phyloP scores from a whole-genome alignment of 176 grass and related monocot genomes.

The Pontederia paniculata region DNA sequence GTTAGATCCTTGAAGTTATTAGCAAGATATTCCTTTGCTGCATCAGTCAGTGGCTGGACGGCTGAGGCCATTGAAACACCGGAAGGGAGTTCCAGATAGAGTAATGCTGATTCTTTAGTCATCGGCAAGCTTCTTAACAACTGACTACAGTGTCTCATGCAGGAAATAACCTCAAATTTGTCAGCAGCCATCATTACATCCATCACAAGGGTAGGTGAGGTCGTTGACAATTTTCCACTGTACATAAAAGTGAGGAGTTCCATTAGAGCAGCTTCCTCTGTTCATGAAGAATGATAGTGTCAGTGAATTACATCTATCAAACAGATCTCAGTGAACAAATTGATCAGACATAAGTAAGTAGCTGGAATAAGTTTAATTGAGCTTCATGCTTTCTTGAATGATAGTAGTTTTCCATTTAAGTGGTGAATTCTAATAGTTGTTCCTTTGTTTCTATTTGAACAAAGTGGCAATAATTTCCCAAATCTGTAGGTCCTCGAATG shows the following conservation, averaged over 20 bases:
- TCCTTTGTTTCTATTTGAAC: no score
- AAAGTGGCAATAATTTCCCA: no score
- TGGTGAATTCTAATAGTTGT: no score
- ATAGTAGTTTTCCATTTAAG: no score
- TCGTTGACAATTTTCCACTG: conserved; percentile 17
- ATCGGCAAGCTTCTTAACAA: conserved; percentile 9
- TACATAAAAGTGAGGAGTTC: conserved; percentile 22
- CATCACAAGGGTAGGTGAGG: background rate
- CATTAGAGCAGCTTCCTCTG: conserved; percentile 22
- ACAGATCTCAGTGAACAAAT: background rate
- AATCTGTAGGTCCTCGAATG: no score
- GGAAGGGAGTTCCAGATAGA: conserved; percentile 5
- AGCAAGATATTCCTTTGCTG: conserved; percentile 10
- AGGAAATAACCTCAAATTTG: conserved; percentile 15
- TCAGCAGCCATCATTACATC: conserved; percentile 19
- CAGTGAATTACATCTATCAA: background rate
- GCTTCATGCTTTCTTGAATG: no score
- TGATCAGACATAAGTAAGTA: background rate
- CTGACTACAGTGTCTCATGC: conserved; percentile 8
- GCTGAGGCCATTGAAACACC: conserved; percentile 7
- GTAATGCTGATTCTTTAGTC: conserved; percentile 5
- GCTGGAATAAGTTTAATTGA: background rate
- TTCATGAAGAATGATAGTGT: background rate
- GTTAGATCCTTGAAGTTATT: conserved; percentile 6
- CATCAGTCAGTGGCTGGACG: conserved; percentile 11